Evolutionary conservation across 2,329 filamentous ascomycete species (phyloP).

Genomic region (Phialophora macrospora): DNA sequence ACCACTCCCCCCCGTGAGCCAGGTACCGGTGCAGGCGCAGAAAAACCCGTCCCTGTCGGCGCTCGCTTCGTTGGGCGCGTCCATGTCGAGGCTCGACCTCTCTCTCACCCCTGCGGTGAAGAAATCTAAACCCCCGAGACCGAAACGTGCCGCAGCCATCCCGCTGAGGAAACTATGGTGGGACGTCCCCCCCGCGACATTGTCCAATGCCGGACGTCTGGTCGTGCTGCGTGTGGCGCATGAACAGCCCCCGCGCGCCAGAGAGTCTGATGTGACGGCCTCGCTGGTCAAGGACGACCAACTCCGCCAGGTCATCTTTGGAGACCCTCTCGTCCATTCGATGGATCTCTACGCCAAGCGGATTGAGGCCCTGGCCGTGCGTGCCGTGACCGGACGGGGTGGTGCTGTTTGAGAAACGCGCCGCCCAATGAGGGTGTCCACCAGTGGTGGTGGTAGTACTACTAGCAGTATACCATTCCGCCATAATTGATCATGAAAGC

Average conservation of each 20-base stretch:
- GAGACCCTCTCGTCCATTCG: constrained; percentile 77
- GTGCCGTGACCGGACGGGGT: constrained; percentile 62
- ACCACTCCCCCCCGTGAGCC: constrained; percentile 55
- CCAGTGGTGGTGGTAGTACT: neutral
- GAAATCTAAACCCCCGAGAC: constrained; percentile 20
- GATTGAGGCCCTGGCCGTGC: constrained; percentile 72
- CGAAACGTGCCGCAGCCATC: neutral
- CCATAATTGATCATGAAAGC: neutral
- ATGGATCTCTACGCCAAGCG: constrained; percentile 78
- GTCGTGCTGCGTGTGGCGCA: constrained; percentile 63
- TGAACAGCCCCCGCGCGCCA: neutral
- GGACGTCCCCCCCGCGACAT: constrained; percentile 67
- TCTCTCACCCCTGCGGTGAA: constrained; percentile 25
- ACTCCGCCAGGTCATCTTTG: constrained; percentile 74
- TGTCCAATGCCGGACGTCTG: constrained; percentile 72
- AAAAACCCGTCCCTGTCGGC: constrained; percentile 16
- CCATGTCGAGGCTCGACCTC: constrained; percentile 34
- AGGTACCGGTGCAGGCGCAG: too few relatives aligned
- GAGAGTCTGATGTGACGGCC: constrained; percentile 65
- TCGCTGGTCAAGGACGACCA: constrained; percentile 70
- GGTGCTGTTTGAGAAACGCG: constrained; percentile 22
- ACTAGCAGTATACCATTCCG: neutral
- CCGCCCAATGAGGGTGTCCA: neutral
- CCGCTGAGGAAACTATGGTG: constrained; percentile 52
- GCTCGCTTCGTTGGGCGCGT: constrained; percentile 27